phyloP scores from a whole-genome alignment of 352 stramenopile genomes.

The Phytophthora gonapodyides region DNA sequence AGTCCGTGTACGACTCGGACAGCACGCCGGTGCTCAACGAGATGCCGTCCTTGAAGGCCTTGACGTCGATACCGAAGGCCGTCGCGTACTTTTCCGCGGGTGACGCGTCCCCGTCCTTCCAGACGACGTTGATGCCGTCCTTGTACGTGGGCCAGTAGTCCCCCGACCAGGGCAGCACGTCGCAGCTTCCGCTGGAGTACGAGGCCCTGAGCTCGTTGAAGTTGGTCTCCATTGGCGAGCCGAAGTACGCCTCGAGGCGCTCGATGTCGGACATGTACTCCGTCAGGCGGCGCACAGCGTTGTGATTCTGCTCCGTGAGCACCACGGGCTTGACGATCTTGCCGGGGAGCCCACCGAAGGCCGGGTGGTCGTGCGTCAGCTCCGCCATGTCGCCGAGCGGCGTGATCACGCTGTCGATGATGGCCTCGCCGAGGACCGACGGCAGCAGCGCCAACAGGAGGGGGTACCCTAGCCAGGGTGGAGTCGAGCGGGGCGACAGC shows the following conservation, averaged over 20 bases:
- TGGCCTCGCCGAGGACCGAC: conserved; percentile 17
- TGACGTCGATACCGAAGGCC: conserved; percentile 42
- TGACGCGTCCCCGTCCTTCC: conserved; percentile 32
- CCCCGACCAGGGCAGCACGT: conserved; percentile 47
- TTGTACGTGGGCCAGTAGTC: conserved; percentile 67
- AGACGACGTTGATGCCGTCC: conserved; percentile 62
- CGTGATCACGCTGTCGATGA: conserved; percentile 42
- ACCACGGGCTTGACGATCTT: conserved; percentile 28
- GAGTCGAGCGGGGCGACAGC: conserved; percentile 6
- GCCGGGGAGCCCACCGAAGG: conserved; percentile 32
- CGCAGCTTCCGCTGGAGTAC: conserved; percentile 18
- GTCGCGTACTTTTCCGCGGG: conserved; percentile 50
- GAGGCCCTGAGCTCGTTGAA: conserved; percentile 35
- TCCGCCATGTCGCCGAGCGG: conserved; percentile 23
- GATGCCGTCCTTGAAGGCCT: conserved; percentile 38
- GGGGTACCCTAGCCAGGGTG: conserved; percentile 27
- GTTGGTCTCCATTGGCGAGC: conserved; percentile 36
- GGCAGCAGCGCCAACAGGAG: conserved; percentile 23
- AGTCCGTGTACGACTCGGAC: conserved; percentile 32
- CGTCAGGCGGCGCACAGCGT: conserved; percentile 22
- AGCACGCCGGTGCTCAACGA: conserved; percentile 44
- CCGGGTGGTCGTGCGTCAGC: conserved; percentile 46
- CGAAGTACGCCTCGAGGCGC: conserved; percentile 49
- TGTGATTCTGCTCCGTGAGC: conserved; percentile 25
- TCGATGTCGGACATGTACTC: conserved; percentile 38